phyloP scores from a whole-genome alignment of 495 filamentous ascomycete genomes.

The Trichoderma gamsii region DNA sequence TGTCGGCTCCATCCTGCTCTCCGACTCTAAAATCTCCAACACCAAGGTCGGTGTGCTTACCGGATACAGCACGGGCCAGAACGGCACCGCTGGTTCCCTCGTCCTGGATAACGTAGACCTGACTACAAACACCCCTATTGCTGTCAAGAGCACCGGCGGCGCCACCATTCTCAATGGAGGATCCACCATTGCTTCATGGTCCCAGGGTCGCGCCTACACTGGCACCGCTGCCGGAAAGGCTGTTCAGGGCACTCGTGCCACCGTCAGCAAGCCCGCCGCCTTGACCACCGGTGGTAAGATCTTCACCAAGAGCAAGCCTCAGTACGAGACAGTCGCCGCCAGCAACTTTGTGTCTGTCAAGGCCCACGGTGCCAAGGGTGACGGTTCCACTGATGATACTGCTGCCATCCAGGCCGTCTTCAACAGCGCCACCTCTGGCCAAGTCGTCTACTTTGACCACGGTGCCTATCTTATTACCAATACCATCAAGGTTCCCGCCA shows the following conservation, averaged over 20 bases:
- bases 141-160: constrained; percentile 48
- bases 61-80: constrained; percentile 56
- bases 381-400: constrained; percentile 64
- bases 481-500: constrained; percentile 75
- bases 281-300: constrained; percentile 54
- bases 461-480: constrained; percentile 80
- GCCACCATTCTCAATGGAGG: constrained; percentile 64
- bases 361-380: constrained; percentile 70
- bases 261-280: constrained; percentile 49
- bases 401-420: constrained; percentile 64
- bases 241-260: constrained; percentile 45
- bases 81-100: constrained; percentile 67
- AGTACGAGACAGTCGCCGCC: constrained; percentile 57
- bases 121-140: constrained; percentile 40
- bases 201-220: constrained; percentile 68
- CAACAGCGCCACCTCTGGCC: constrained; percentile 50
- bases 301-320: constrained; percentile 65
- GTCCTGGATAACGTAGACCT: constrained; percentile 86
- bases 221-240: constrained; percentile 36
- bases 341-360: constrained; percentile 70
- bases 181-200: constrained; percentile 61
- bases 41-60: constrained; percentile 70
- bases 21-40: constrained; percentile 72
- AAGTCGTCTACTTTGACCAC: constrained; percentile 87
- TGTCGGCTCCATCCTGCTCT: constrained; percentile 73